Evolutionary conservation across 345 rosid genomes (phyloP).

Genomic region (Turritis glabra): DNA sequence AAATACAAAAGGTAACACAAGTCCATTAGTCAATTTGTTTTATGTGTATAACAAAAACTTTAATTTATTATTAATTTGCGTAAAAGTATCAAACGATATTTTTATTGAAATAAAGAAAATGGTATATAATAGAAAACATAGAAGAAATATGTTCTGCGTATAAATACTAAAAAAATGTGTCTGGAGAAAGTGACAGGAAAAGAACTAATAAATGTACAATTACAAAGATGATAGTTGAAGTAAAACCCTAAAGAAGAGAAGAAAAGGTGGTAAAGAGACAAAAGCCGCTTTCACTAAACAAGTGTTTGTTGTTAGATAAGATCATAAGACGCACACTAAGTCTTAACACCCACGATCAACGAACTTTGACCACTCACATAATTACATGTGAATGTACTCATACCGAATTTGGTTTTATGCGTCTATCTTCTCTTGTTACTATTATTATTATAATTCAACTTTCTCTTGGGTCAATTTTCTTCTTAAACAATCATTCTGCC

Average conservation of each 20-base stretch:
- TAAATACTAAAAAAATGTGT: background rate
- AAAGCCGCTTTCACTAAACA: slow-evolving; percentile 24
- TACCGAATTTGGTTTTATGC: slow-evolving; percentile 1
- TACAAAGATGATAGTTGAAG: slow-evolving; percentile 32
- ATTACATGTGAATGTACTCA: slow-evolving; percentile 25
- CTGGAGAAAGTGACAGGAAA: slow-evolving; percentile 5
- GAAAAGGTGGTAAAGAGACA: slow-evolving; percentile 19
- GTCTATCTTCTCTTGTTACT: slow-evolving; percentile 18
- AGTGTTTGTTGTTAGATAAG: slow-evolving; percentile 25
- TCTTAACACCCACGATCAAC: slow-evolving; percentile 41
- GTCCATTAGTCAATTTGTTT: too few relatives aligned
- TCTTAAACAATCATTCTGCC: slow-evolving; percentile 28
- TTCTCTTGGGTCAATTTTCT: slow-evolving; percentile 27
- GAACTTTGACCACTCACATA: slow-evolving; percentile 38
- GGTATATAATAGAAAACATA: too few relatives aligned
- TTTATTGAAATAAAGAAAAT: too few relatives aligned
- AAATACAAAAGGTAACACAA: too few relatives aligned
- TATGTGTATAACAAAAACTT: too few relatives aligned
- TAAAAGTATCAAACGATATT: too few relatives aligned
- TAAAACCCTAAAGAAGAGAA: slow-evolving; percentile 40
- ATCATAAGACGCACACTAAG: slow-evolving; percentile 29
- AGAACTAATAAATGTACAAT: background rate
- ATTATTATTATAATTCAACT: slow-evolving; percentile 11
- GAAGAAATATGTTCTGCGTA: background rate
- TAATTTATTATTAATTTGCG: too few relatives aligned